Evolutionary conservation across 2,329 filamentous ascomycete species (phyloP).

Genomic region (Ceratocystis huliohia): DNA sequence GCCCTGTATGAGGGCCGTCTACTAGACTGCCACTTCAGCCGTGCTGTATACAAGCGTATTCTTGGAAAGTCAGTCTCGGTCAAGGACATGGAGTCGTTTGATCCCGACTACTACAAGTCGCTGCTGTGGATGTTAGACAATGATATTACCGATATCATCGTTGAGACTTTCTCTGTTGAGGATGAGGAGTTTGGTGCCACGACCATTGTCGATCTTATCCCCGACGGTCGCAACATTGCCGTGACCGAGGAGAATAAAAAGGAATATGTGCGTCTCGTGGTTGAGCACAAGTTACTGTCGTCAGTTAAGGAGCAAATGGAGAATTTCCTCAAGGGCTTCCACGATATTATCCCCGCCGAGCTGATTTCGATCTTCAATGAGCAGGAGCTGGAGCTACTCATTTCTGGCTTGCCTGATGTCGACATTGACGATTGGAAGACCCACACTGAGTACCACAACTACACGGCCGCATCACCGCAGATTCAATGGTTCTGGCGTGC

Average conservation of each 20-base stretch:
- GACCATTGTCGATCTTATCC: conserved; percentile 72
- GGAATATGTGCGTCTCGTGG: conserved; percentile 86
- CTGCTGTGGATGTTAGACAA: conserved; percentile 97
- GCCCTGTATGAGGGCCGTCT: conserved; percentile 91
- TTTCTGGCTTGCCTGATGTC: conserved; percentile 92
- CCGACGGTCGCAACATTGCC: conserved; percentile 77
- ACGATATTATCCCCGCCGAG: conserved; percentile 92
- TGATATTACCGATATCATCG: conserved; percentile 95
- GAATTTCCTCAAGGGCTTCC: conserved; percentile 87
- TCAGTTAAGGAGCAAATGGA: conserved; percentile 93
- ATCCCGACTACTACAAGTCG: conserved; percentile 98
- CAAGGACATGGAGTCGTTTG: conserved; percentile 98
- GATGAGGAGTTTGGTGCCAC: conserved; percentile 88
- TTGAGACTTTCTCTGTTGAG: conserved; percentile 88
- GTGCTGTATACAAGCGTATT: conserved; percentile 96
- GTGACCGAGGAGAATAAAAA: conserved; percentile 98
- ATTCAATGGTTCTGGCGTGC: conserved; percentile 99
- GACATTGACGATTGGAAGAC: conserved; percentile 98
- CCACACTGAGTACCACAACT: conserved; percentile 98
- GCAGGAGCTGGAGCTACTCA: conserved; percentile 89
- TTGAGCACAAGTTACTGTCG: conserved; percentile 82
- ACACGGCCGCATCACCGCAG: conserved; percentile 82
- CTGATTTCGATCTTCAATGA: conserved; percentile 97
- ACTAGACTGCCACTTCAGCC: conserved; percentile 96
- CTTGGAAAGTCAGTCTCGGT: conserved; percentile 88